Evolutionary conservation across 2,329 filamentous ascomycete genomes (phyloP).

Genomic region (Neobulgaria alba): DNA sequence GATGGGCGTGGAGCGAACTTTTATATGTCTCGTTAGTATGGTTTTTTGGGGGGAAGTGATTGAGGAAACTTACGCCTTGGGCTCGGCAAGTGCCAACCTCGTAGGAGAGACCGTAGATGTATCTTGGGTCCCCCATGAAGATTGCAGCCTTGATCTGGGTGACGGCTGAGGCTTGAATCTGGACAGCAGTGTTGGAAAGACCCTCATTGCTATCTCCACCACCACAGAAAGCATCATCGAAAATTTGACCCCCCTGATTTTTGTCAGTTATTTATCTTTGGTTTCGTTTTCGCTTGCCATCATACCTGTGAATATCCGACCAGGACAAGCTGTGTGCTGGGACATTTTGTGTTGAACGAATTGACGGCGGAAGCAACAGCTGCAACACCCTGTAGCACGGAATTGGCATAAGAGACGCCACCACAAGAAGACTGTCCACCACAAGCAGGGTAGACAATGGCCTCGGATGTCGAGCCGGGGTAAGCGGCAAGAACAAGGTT

Average conservation of each 20-base stretch:
- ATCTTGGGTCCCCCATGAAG: conserved; percentile 56
- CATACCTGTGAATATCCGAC: conserved; percentile 57
- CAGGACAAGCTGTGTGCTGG: conserved; percentile 47
- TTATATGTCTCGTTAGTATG: conserved; percentile 1
- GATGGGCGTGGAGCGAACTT: conserved; percentile 48
- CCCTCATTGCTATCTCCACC: conserved; percentile 41
- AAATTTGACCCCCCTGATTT: conserved; percentile 49
- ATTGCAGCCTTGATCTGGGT: conserved; percentile 53
- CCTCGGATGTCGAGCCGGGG: conserved; percentile 43
- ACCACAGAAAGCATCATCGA: conserved; percentile 53
- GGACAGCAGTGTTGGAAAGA: conserved; percentile 36
- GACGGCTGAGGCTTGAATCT: conserved; percentile 39
- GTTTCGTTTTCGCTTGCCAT: conserved; percentile 4
- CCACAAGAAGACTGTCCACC: conserved; percentile 52
- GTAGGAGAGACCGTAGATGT: conserved; percentile 46
- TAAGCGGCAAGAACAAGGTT: conserved; percentile 40
- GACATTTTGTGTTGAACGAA: conserved; percentile 46
- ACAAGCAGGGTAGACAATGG: conserved; percentile 52
- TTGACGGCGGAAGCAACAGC: conserved; percentile 54
- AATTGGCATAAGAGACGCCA: conserved; percentile 50
- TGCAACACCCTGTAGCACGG: conserved; percentile 46
- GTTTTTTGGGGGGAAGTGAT: background rate
- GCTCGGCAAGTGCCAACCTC: conserved; percentile 52
- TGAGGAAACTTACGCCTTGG: conserved; percentile 42
- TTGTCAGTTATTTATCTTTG: background rate